These are phyloP conservation scores for Ceratocystiopsis minuta DNA, from an alignment of 2,329 filamentous ascomycete genomes.

Conservation along the genomic window DNA sequence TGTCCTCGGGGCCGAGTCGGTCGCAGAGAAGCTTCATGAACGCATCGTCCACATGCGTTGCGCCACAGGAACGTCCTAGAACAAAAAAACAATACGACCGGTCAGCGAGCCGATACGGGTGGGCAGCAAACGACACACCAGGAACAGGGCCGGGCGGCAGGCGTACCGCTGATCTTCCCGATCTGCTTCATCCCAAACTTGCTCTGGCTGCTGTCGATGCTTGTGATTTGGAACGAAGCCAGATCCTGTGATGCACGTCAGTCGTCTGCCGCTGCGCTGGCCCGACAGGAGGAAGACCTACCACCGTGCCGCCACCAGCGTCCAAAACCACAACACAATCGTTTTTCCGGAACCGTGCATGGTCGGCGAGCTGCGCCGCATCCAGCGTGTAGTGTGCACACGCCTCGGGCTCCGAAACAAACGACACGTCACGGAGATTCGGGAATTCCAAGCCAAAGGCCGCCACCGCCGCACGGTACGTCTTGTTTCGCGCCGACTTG, in stretches of 20 bases:
- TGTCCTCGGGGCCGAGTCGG: slow-evolving; percentile 9
- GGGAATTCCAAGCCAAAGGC: slow-evolving; percentile 6
- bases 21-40: slow-evolving; percentile 8
- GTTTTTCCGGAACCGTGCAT: slow-evolving; percentile 8
- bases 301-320: slow-evolving; percentile 13
- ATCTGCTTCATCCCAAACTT: slow-evolving; percentile 10
- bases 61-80: slow-evolving; percentile 10
- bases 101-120: neutral
- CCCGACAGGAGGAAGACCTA: neutral
- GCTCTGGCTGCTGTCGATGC: slow-evolving; percentile 9
- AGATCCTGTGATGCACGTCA: slow-evolving; percentile 6
- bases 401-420: slow-evolving; percentile 9
- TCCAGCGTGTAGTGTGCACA: slow-evolving; percentile 10
- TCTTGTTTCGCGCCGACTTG: slow-evolving; percentile 6
- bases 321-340: slow-evolving; percentile 14
- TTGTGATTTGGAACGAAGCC: slow-evolving; percentile 10
- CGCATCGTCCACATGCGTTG: slow-evolving; percentile 11
- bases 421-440: slow-evolving; percentile 6
- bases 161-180: slow-evolving; percentile 8
- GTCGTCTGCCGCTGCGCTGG: too few species aligned
- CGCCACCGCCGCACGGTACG: slow-evolving; percentile 6
- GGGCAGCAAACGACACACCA: too few species aligned
- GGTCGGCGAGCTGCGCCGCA: slow-evolving; percentile 10
- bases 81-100: neutral
- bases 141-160: too few species aligned